These are phyloP conservation scores for Heterobasidion annosum DNA, from an alignment of 1,284 basidiomycete species.

Conservation along the genomic window DNA sequence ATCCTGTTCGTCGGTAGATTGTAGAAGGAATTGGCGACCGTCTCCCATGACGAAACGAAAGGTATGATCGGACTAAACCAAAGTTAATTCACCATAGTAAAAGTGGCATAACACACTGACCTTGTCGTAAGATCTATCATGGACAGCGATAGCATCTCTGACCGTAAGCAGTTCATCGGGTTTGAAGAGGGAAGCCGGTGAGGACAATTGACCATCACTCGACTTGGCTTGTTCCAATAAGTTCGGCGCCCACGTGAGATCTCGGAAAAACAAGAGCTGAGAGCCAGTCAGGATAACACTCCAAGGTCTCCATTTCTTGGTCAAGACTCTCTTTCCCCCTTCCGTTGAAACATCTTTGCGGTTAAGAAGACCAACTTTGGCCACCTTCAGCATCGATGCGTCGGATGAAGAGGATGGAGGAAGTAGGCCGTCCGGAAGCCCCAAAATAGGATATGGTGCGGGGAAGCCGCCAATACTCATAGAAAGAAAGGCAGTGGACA, in stretches of 20 bases:
- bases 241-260: constrained; percentile 58
- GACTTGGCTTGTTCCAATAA: constrained; percentile 44
- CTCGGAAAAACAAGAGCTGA: constrained; percentile 89
- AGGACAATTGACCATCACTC: constrained; percentile 31
- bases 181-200: constrained; percentile 56
- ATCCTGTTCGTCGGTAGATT: constrained; percentile 64
- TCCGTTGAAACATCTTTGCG: constrained; percentile 80
- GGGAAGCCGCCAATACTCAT: constrained; percentile 29
- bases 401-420: constrained; percentile 17
- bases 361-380: constrained; percentile 76
- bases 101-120: constrained; percentile 25
- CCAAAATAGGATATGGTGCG: constrained; percentile 14
- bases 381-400: constrained; percentile 57
- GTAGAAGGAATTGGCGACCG: constrained; percentile 77
- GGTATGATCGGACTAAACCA: constrained; percentile 52
- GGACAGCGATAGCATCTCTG: constrained; percentile 72
- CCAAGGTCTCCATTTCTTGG: constrained; percentile 86
- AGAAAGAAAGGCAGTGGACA: constrained; percentile 39
- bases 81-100: constrained; percentile 3
- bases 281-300: constrained; percentile 84
- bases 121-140: constrained; percentile 70
- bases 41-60: constrained; percentile 75
- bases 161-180: constrained; percentile 87
- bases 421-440: constrained; percentile 9
- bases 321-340: constrained; percentile 67